Percentiles rank a stretch among this genome's conserved stretches.
phyloP scores from a whole-genome alignment of 2,329 filamentous ascomycete species.

The Colletotrichum sp. region DNA sequence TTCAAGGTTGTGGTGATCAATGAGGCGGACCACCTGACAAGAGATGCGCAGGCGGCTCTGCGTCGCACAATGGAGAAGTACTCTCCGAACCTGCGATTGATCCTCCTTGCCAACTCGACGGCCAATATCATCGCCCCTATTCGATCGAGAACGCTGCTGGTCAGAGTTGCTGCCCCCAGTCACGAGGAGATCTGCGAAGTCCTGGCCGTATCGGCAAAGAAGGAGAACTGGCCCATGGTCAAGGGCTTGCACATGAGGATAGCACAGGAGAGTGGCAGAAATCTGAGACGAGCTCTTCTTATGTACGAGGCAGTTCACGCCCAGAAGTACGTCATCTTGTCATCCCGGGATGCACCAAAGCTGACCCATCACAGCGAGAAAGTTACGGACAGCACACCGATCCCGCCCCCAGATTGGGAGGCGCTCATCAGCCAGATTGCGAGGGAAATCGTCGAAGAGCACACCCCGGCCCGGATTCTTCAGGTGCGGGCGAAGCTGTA shows the following conservation, averaged over 20 bases:
- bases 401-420: conserved; percentile 97
- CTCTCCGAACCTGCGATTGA: conserved; percentile 90
- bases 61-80: conserved; percentile 99
- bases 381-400: conserved; percentile 84
- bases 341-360: neutral
- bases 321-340: conserved; percentile 76
- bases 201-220: conserved; percentile 72
- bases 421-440: conserved; percentile 87
- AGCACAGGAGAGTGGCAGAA: conserved; percentile 88
- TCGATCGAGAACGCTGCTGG: conserved; percentile 86
- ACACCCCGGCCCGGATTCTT: conserved; percentile 87
- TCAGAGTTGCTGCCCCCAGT: conserved; percentile 88
- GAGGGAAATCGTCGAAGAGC: conserved; percentile 91
- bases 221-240: conserved; percentile 82
- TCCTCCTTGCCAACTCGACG: conserved; percentile 92
- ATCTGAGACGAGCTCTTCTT: conserved; percentile 85
- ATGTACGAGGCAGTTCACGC: conserved; percentile 99
- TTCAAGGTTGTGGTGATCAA: conserved; percentile 99
- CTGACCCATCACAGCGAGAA: conserved; percentile 72
- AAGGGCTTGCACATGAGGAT: conserved; percentile 82
- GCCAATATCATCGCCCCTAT: conserved; percentile 99
- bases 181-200: conserved; percentile 84
- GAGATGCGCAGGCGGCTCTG: conserved; percentile 94
- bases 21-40: conserved; percentile 91
- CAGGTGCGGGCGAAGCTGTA: conserved; percentile 94